These are phyloP conservation scores for Citrullus amarus DNA, from an alignment of 306 rosid species.

Conservation along the genomic window DNA sequence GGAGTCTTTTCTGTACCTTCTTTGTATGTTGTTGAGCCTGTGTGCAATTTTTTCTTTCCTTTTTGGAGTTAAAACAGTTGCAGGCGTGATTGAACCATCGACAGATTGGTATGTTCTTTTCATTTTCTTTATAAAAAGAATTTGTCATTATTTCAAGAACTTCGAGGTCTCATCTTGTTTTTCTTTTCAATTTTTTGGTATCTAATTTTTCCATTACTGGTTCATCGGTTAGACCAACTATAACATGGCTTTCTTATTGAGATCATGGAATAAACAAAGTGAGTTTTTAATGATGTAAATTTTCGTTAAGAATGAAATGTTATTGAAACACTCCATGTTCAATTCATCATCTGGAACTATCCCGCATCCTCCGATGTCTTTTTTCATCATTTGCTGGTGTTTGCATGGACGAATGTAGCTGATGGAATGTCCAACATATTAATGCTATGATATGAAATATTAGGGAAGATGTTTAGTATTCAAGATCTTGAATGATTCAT, in stretches of 20 bases:
- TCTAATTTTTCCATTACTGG: neutral
- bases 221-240: neutral
- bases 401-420: neutral
- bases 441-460: neutral
- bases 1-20: neutral
- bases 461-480: neutral
- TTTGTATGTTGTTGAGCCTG: neutral
- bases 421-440: neutral
- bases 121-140: neutral
- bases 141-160: neutral
- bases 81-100: too few relatives aligned
- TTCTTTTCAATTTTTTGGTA: neutral
- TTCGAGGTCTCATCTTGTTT: neutral
- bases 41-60: too few relatives aligned
- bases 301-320: neutral
- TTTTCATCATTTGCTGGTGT: neutral
- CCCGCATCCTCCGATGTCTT: too few relatives aligned
- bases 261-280: neutral
- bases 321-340: neutral
- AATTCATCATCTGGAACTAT: neutral
- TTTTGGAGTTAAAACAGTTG: too few relatives aligned
- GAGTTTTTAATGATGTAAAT: neutral
- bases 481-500: too few relatives aligned
- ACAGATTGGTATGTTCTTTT: neutral
- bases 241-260: neutral